A percentile compares a stretch with the other conserved stretches of the same genome.
These are phyloP conservation scores for Cutaneotrichosporon sp. DNA, from an alignment of 1,284 basidiomycete species.

Conservation along the genomic window DNA sequence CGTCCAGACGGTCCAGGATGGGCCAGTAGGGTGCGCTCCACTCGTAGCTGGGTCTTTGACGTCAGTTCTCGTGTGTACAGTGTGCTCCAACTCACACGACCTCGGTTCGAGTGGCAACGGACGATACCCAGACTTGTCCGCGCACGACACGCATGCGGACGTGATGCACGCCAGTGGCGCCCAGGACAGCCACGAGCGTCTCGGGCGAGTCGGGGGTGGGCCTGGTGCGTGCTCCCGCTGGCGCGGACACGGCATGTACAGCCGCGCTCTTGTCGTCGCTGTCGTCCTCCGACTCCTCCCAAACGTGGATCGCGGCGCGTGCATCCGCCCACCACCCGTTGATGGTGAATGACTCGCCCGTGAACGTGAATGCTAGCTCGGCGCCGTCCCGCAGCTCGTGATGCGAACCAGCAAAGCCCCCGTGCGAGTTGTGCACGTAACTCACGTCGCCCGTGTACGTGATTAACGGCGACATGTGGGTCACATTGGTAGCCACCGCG, in stretches of 20 bases:
- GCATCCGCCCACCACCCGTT: neutral
- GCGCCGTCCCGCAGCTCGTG: neutral
- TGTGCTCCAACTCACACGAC: neutral
- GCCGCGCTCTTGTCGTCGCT: neutral
- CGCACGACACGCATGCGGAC: neutral
- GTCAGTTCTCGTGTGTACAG: neutral
- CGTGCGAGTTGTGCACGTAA: neutral
- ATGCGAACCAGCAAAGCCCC: neutral
- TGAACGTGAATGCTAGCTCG: neutral
- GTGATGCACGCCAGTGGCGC: neutral
- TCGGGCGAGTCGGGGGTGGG: neutral
- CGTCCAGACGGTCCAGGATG: neutral
- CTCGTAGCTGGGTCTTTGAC: neutral
- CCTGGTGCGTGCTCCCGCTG: no score
- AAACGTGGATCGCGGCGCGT: neutral
- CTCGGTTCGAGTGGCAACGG: neutral
- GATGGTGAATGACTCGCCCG: neutral
- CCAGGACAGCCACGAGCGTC: neutral
- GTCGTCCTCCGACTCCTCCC: neutral
- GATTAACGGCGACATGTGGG: neutral
- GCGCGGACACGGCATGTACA: neutral
- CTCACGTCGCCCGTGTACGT: neutral
- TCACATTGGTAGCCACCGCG: neutral
- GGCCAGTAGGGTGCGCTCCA: conserved; percentile 2
- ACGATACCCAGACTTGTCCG: neutral